Percentiles rank a stretch among this genome's conserved stretches.
These are phyloP conservation scores for Eustoma russellianum DNA, from an alignment of 257 asterid species.

Conservation along the genomic window DNA sequence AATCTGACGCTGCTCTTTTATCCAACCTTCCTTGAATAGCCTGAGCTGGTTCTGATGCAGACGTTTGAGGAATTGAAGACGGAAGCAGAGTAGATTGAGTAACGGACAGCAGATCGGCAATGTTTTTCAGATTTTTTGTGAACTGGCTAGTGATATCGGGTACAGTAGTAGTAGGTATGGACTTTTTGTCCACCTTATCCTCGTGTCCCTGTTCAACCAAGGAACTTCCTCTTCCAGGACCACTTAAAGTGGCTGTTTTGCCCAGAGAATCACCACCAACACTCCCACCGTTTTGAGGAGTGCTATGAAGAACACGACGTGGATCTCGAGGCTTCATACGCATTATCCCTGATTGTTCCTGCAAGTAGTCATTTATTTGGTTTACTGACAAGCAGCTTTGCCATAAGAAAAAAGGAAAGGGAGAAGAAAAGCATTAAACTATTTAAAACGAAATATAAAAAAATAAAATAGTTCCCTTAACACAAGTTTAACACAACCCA, in stretches of 20 bases:
- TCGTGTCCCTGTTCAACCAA: constrained; percentile 37
- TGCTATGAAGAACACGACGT: constrained; percentile 66
- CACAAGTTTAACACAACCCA: too few relatives aligned
- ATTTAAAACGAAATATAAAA: neutral
- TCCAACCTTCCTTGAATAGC: constrained; percentile 33
- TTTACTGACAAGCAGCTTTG: neutral
- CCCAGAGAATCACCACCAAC: constrained; percentile 37
- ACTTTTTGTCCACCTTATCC: constrained; percentile 39
- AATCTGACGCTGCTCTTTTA: constrained; percentile 28
- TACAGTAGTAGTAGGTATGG: constrained; percentile 23
- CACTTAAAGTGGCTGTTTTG: constrained; percentile 27
- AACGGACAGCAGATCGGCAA: constrained; percentile 59
- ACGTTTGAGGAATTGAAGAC: constrained; percentile 27
- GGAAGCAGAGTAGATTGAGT: constrained; percentile 44
- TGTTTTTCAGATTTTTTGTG: constrained; percentile 58
- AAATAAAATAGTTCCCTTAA: neutral
- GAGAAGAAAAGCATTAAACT: neutral
- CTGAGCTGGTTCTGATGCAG: constrained; percentile 31
- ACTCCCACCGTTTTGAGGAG: constrained; percentile 34
- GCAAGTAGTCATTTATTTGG: constrained; percentile 13
- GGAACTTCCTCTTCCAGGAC: constrained; percentile 24
- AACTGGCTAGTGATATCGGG: constrained; percentile 78
- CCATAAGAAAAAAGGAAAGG: constrained; percentile 9
- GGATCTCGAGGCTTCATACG: constrained; percentile 98
- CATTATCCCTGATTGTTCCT: constrained; percentile 70